Evolutionary conservation across 1,284 basidiomycete species (phyloP).

Genomic region (Irpex sp.): DNA sequence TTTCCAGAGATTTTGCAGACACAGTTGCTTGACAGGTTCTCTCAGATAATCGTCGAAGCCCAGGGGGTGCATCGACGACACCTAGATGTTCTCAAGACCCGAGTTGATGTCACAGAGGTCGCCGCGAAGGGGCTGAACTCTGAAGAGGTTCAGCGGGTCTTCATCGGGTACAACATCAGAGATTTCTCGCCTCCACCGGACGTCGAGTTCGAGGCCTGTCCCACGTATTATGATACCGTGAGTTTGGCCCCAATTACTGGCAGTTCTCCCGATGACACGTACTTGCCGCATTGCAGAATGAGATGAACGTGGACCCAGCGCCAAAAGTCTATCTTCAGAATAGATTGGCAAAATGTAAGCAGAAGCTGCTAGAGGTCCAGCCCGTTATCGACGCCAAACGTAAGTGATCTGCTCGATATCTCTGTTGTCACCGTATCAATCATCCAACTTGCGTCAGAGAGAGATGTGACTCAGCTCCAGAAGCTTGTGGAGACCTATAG

Average conservation of each 20-base stretch:
- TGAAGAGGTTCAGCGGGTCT: conserved; percentile 61
- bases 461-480: conserved; percentile 52
- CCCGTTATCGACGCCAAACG: conserved; percentile 59
- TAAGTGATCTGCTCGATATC: conserved; percentile 29
- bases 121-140: conserved; percentile 51
- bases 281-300: conserved; percentile 37
- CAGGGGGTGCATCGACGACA: conserved; percentile 55
- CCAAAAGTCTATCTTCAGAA: conserved; percentile 79
- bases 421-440: neutral
- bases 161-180: conserved; percentile 67
- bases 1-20: conserved; percentile 60
- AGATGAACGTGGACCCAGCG: conserved; percentile 58
- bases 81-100: conserved; percentile 52
- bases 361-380: conserved; percentile 56
- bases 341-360: conserved; percentile 56
- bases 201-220: conserved; percentile 75
- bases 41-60: conserved; percentile 49
- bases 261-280: neutral
- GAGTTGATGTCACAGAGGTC: conserved; percentile 40
- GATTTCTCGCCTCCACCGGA: conserved; percentile 61
- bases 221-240: conserved; percentile 71
- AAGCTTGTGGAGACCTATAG: conserved; percentile 50
- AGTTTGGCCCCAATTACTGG: conserved; percentile 16
- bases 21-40: conserved; percentile 52
- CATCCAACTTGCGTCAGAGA: conserved; percentile 32